These are phyloP conservation scores for Phyllosticta citrichinensis DNA, from an alignment of 2,329 filamentous ascomycete genomes.

Conservation along the genomic window DNA sequence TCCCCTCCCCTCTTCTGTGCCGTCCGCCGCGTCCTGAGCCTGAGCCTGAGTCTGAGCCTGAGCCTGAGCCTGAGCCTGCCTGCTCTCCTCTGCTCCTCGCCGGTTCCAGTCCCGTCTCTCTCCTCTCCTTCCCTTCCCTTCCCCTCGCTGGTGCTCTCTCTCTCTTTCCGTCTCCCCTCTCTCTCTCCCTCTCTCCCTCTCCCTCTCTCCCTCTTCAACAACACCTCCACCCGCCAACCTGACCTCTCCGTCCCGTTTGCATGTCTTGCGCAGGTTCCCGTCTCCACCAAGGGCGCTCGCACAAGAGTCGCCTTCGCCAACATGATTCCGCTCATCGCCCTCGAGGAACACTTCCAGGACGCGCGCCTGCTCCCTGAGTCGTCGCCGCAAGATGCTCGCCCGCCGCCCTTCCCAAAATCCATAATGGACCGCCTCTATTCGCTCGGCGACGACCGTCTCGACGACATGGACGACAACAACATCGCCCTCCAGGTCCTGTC, in stretches of 20 bases:
- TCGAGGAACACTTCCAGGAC: constrained; percentile 7
- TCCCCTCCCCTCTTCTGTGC: not conserved
- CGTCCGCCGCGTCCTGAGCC: not conserved
- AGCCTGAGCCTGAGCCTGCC: no score
- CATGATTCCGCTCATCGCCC: constrained; percentile 6
- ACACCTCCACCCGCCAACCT: no score
- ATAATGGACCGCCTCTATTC: constrained; percentile 6
- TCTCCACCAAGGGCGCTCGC: not conserved
- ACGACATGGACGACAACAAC: constrained; percentile 8
- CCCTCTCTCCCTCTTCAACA: not conserved
- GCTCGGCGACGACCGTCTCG: constrained; percentile 8
- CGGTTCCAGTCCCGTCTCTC: not conserved
- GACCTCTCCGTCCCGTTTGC: not conserved
- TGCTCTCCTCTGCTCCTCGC: not conserved
- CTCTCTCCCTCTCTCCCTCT: not conserved
- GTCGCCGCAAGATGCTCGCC: constrained; percentile 5
- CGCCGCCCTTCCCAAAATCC: not conserved
- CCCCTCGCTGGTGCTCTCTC: not conserved
- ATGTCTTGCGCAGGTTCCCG: not conserved
- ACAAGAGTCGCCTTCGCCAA: not conserved
- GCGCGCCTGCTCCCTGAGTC: constrained; percentile 2
- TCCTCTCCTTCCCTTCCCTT: not conserved
- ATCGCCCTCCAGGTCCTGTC: constrained; percentile 8
- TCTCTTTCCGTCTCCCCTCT: not conserved
- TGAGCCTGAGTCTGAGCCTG: no score